Percentiles rank a stretch among this genome's conserved stretches.
Conservation (phyloP, 1,139 yeast species). For the Pichia sp. region DNA sequence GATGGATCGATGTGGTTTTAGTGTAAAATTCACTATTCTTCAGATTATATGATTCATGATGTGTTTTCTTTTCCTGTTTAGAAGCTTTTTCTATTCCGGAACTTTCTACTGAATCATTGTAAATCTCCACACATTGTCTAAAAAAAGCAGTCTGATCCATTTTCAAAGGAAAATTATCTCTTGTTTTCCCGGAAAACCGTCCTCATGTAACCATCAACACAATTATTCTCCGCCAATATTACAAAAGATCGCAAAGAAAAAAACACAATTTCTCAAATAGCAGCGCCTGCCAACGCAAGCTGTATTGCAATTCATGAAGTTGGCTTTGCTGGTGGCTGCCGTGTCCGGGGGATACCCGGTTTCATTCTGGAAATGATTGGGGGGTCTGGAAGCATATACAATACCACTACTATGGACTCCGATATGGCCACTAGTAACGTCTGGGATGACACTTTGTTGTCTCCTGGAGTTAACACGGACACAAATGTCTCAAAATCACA, state of each 20-base stretch:
- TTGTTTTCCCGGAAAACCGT: not conserved
- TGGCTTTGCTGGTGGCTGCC: too few relatives aligned
- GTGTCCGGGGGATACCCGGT: too few relatives aligned
- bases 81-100: not conserved
- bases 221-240: too few relatives aligned
- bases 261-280: too few relatives aligned
- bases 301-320: too few relatives aligned
- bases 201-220: too few relatives aligned
- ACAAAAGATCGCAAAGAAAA: too few relatives aligned
- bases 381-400: too few relatives aligned
- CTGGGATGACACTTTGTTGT: constrained; percentile 10
- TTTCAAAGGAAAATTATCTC: not conserved
- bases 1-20: constrained; percentile 5
- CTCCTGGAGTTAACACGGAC: not conserved
- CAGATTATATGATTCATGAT: not conserved
- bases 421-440: constrained; percentile 10
- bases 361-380: too few relatives aligned
- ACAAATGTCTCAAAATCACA: not conserved
- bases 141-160: constrained; percentile 29
- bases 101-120: constrained; percentile 17
- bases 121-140: constrained; percentile 26
- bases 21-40: constrained; percentile 3
- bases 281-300: too few relatives aligned
- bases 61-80: not conserved
- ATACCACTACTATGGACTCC: constrained; percentile 6